Conservation (phyloP, 805 yeast genomes). For the Kluyveromyces nonfermentans region DNA sequence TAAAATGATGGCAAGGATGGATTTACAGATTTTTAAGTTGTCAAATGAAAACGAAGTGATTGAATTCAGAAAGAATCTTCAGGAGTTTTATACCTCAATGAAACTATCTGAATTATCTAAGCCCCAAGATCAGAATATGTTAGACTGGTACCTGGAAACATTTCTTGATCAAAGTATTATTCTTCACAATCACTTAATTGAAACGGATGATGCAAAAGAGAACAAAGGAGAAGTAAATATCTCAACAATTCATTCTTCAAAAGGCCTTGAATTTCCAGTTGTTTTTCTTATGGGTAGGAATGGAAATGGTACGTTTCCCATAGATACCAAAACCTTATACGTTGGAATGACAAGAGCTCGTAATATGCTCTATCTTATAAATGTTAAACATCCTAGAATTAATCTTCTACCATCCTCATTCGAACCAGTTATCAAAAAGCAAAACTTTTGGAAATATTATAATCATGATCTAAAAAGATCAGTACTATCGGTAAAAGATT, state of each 20-base stretch:
- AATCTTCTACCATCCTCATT: not conserved
- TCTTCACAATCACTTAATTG: slow-evolving; percentile 5
- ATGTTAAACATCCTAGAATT: slow-evolving; percentile 11
- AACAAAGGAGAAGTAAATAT: slow-evolving; percentile 34
- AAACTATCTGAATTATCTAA: slow-evolving; percentile 19
- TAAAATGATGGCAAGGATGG: slow-evolving; percentile 28
- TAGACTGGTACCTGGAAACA: slow-evolving; percentile 28
- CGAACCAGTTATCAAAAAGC: slow-evolving; percentile 6
- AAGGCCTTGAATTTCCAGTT: slow-evolving; percentile 65
- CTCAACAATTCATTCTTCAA: slow-evolving; percentile 66
- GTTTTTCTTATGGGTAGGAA: slow-evolving; percentile 39
- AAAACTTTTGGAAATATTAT: slow-evolving; percentile 25
- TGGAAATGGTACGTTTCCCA: slow-evolving; percentile 9
- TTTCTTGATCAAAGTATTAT: slow-evolving; percentile 20
- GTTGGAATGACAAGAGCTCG: slow-evolving; percentile 63
- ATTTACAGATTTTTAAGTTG: slow-evolving; percentile 4
- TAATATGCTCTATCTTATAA: slow-evolving; percentile 25
- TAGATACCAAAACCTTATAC: slow-evolving; percentile 40
- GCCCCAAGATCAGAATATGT: slow-evolving; percentile 18
- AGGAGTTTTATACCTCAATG: slow-evolving; percentile 31
- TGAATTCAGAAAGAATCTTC: slow-evolving; percentile 21
- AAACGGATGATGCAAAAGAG: not conserved
- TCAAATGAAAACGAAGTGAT: slow-evolving; percentile 20
- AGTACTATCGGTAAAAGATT: not conserved
- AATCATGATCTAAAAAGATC: slow-evolving; percentile 15